Evolutionary conservation across 805 yeast genomes (phyloP).

Genomic region (Tetrapisispora phaffii): DNA sequence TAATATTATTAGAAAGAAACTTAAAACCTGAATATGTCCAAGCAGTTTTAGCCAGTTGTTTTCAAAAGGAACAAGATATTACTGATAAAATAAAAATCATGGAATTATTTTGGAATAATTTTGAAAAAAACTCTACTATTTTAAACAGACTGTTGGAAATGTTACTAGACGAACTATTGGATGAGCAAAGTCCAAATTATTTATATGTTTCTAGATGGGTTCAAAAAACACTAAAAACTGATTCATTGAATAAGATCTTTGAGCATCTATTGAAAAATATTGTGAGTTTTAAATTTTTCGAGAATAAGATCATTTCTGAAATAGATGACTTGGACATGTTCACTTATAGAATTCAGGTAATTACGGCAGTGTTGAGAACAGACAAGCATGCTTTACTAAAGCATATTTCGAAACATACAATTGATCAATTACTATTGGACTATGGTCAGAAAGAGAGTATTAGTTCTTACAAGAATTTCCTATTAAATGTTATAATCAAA

Average conservation of each 20-base stretch:
- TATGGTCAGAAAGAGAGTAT: constrained; percentile 20
- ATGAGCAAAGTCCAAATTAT: constrained; percentile 35
- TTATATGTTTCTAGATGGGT: constrained; percentile 43
- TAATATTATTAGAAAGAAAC: constrained; percentile 52
- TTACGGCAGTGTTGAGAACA: constrained; percentile 43
- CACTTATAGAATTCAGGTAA: constrained; percentile 47
- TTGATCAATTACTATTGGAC: constrained; percentile 36
- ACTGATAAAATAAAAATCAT: constrained; percentile 44
- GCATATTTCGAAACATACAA: constrained; percentile 47
- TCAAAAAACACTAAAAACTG: constrained; percentile 35
- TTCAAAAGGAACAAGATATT: constrained; percentile 34
- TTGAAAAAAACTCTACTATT: constrained; percentile 31
- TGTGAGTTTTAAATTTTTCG: constrained; percentile 32
- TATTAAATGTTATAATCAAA: constrained; percentile 37
- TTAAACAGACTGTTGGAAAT: constrained; percentile 57
- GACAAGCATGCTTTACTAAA: constrained; percentile 37
- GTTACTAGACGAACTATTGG: constrained; percentile 52
- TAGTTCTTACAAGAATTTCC: constrained; percentile 53
- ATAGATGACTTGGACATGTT: constrained; percentile 56
- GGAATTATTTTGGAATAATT: constrained; percentile 65
- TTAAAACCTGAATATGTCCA: constrained; percentile 51
- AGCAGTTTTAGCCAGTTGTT: constrained; percentile 55
- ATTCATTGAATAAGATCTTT: constrained; percentile 52
- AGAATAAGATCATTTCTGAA: constrained; percentile 23
- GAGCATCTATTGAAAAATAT: constrained; percentile 50